A percentile compares a stretch with the other conserved stretches of the same genome.
Evolutionary conservation across 202 grass and related monocot species (phyloP).

Genomic region (Setaria italica): DNA sequence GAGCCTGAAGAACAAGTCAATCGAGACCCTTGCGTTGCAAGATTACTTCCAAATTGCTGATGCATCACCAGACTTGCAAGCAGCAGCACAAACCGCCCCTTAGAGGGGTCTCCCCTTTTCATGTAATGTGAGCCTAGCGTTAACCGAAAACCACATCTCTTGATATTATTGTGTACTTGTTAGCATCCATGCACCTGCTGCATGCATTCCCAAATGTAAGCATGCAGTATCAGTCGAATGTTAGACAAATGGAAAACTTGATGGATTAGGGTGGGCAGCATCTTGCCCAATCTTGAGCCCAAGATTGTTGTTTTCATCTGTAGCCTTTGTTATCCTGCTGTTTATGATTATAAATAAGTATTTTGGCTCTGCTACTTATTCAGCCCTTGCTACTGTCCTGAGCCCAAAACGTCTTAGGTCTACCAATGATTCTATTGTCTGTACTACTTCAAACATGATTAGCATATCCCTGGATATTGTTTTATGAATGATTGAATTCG

Average conservation of each 20-base stretch:
- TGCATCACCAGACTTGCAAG: conserved; percentile 59
- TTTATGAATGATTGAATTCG: too few relatives aligned
- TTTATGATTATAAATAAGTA: too few relatives aligned
- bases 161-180: conserved; percentile 34
- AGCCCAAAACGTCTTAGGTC: too few relatives aligned
- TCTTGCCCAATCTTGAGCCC: not conserved
- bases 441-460: too few relatives aligned
- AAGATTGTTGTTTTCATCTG: not conserved
- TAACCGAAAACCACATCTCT: not conserved
- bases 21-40: conserved; percentile 86
- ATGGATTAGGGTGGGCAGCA: too few relatives aligned
- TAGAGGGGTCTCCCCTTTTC: conserved; percentile 32
- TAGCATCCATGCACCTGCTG: conserved; percentile 25
- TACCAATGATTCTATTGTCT: too few relatives aligned
- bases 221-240: too few relatives aligned
- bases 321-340: too few relatives aligned
- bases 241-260: too few relatives aligned
- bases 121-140: conserved; percentile 19
- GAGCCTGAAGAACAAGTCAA: conserved; percentile 82
- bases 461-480: too few relatives aligned
- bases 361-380: too few relatives aligned
- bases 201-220: not conserved
- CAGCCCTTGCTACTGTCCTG: too few relatives aligned
- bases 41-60: conserved; percentile 78
- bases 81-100: conserved; percentile 50